Percentiles rank a stretch among this genome's conserved stretches.
phyloP scores from a whole-genome alignment of 208 protist genomes.

The Trypanosoma scelopori region DNA sequence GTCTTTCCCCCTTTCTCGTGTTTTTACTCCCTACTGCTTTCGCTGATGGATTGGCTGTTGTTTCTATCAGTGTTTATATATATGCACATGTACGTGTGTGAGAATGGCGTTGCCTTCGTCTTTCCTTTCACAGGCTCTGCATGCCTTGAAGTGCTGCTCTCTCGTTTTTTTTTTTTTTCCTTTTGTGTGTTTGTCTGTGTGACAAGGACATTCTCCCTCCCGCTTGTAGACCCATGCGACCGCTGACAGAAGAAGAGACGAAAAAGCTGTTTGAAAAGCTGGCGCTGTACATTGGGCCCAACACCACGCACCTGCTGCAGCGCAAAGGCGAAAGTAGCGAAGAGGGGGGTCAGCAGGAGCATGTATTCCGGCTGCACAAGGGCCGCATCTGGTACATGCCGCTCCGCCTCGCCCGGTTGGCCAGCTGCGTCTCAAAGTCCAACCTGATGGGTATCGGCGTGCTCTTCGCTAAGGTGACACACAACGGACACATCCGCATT shows the following conservation, averaged over 20 bases:
- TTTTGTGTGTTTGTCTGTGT: no score
- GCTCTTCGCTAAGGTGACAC: constrained; percentile 88
- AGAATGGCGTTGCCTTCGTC: no score
- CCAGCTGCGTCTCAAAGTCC: constrained; percentile 83
- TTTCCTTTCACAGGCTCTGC: no score
- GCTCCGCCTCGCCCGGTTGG: constrained; percentile 73
- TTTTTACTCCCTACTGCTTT: constrained; percentile 1
- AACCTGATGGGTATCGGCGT: constrained; percentile 92
- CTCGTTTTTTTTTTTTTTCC: constrained; percentile 10
- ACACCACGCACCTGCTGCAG: constrained; percentile 82
- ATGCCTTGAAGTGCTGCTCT: neutral
- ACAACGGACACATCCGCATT: constrained; percentile 89
- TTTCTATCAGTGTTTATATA: no score
- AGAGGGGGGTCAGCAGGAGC: constrained; percentile 61
- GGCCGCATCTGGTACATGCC: constrained; percentile 93
- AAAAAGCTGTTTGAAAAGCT: constrained; percentile 92
- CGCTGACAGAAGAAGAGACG: constrained; percentile 82
- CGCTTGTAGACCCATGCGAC: constrained; percentile 50
- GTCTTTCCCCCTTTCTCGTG: neutral
- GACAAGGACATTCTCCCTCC: constrained; percentile 2
- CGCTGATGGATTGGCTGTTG: neutral
- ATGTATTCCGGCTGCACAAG: constrained; percentile 92
- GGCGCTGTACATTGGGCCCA: constrained; percentile 90
- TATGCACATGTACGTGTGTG: no score
- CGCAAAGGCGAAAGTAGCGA: constrained; percentile 17